Evolutionary conservation across 2,329 filamentous ascomycete species (phyloP).

Genomic region (Malbranchea cinnamomea): DNA sequence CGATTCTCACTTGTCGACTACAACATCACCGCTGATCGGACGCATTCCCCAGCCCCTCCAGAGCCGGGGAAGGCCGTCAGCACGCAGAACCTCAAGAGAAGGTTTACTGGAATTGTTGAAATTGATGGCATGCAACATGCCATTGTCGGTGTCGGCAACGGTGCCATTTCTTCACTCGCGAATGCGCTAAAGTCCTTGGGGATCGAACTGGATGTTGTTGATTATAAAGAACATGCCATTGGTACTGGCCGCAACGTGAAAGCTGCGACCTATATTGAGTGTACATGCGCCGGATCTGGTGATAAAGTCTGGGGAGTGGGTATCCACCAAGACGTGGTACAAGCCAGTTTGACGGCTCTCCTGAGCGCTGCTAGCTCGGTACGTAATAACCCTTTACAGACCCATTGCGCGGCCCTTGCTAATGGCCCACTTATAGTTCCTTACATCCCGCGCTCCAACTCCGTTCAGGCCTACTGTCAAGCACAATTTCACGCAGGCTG

Average conservation of each 20-base stretch:
- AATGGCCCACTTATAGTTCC: conserved; percentile 41
- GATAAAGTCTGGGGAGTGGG: conserved; percentile 80
- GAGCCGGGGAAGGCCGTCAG: conserved; percentile 56
- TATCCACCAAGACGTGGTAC: conserved; percentile 83
- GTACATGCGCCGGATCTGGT: conserved; percentile 50
- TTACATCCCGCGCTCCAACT: conserved; percentile 53
- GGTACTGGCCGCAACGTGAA: conserved; percentile 68
- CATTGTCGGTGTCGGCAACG: conserved; percentile 70
- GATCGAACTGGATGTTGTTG: conserved; percentile 75
- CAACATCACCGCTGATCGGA: conserved; percentile 73
- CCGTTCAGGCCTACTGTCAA: conserved; percentile 44
- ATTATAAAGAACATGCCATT: conserved; percentile 95
- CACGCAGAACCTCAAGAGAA: conserved; percentile 61
- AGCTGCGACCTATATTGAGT: conserved; percentile 92
- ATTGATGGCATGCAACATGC: conserved; percentile 68
- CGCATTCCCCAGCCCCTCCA: conserved; percentile 54
- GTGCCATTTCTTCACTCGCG: conserved; percentile 77
- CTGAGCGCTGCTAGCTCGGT: conserved; percentile 76
- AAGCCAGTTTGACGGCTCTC: conserved; percentile 74
- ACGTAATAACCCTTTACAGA: conserved; percentile 33
- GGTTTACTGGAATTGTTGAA: conserved; percentile 72
- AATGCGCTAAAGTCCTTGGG: conserved; percentile 65
- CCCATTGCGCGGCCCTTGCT: not conserved
- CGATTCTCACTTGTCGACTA: conserved; percentile 84
- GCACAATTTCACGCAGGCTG: conserved; percentile 33